Percentiles rank a stretch among this genome's conserved stretches.
Conservation (phyloP, 805 yeast genomes). For the Spathaspora sp. region DNA sequence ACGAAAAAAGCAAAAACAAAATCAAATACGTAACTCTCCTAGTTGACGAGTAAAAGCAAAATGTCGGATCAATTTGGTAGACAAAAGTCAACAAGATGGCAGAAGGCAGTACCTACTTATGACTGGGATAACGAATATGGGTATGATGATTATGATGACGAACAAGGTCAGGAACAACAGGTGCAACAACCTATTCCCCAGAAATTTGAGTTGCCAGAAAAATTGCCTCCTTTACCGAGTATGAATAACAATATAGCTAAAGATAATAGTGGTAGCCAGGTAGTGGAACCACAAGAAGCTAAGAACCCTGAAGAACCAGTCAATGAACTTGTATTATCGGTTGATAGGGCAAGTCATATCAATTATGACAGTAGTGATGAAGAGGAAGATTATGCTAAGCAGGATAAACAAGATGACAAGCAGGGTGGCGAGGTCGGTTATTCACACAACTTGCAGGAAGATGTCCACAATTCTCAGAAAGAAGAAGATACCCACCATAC, state of each 20-base stretch:
- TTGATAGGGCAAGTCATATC: conserved; percentile 2
- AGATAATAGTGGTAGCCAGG: background rate
- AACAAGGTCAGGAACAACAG: conserved; percentile 2
- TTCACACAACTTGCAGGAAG: too few species aligned
- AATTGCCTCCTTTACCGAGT: background rate
- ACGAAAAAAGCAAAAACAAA: background rate
- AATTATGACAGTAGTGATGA: conserved; percentile 6
- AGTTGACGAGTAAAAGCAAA: background rate
- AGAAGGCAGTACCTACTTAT: conserved; percentile 31
- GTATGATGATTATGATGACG: conserved; percentile 5
- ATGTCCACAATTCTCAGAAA: background rate
- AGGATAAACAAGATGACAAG: background rate
- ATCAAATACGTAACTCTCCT: background rate
- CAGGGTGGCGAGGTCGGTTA: too few species aligned
- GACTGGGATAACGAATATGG: conserved; percentile 8
- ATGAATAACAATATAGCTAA: background rate
- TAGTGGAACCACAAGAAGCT: background rate
- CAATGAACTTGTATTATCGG: conserved; percentile 5
- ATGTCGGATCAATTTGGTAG: conserved; percentile 38
- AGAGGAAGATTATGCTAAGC: conserved; percentile 3
- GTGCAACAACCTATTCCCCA: background rate
- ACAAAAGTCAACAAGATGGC: conserved; percentile 43
- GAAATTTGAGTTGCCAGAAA: conserved; percentile 3
- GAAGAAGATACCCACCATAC: background rate
- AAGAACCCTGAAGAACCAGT: background rate